These are phyloP conservation scores for Casuarina cunninghamiana DNA, from an alignment of 306 rosid species.

Conservation along the genomic window DNA sequence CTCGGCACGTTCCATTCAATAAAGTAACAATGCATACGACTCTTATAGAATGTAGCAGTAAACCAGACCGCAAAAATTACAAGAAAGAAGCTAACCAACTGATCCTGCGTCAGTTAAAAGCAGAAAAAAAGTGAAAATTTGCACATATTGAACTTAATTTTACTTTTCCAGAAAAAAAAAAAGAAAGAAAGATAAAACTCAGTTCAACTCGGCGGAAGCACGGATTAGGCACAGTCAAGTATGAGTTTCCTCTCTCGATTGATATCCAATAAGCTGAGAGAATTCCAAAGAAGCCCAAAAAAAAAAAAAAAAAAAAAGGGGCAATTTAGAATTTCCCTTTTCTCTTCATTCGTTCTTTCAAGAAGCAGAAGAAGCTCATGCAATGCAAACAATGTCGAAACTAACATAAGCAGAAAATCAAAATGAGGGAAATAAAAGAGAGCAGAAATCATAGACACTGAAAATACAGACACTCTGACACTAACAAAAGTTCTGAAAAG, in stretches of 20 bases:
- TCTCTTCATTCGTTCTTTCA: background rate
- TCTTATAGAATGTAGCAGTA: background rate
- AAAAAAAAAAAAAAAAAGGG: background rate
- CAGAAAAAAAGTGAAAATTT: background rate
- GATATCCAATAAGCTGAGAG: background rate
- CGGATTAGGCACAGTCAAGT: slow-evolving; percentile 14
- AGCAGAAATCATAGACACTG: background rate
- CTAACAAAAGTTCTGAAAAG: background rate
- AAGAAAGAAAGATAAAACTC: too few species aligned
- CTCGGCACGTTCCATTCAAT: slow-evolving; percentile 11
- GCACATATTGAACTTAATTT: background rate
- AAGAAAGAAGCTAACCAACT: background rate
- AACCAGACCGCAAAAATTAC: background rate
- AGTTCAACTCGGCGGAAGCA: slow-evolving; percentile 2
- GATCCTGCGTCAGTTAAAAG: background rate
- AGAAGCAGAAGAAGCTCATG: background rate
- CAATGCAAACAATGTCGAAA: background rate
- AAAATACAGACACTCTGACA: background rate
- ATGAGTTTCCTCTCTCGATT: background rate
- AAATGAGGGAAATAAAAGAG: background rate
- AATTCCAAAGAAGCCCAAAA: slow-evolving; percentile 5
- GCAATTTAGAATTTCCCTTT: background rate
- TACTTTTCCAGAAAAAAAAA: background rate
- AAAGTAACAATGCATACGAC: background rate
- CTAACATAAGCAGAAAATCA: background rate